These are phyloP conservation scores for Trichoderma simmonsii DNA, from an alignment of 2,329 filamentous ascomycete species.

Conservation along the genomic window DNA sequence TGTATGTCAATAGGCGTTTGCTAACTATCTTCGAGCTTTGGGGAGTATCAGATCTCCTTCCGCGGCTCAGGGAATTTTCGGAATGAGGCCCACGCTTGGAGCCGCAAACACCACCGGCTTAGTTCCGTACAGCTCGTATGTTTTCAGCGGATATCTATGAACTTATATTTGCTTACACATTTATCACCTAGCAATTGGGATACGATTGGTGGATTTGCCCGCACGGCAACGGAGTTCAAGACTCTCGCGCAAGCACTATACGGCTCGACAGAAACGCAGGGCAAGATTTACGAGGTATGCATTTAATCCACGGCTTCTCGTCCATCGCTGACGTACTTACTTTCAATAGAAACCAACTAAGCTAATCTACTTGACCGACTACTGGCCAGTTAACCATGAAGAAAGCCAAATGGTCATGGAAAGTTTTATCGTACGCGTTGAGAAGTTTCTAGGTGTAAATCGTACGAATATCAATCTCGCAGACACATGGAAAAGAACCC, in stretches of 20 bases:
- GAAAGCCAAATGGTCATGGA: too few relatives aligned
- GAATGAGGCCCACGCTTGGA: background rate
- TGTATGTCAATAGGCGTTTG: accelerated
- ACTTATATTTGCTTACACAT: background rate
- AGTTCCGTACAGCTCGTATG: background rate
- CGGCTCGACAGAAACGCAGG: accelerated
- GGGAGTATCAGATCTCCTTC: background rate
- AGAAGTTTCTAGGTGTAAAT: too few relatives aligned
- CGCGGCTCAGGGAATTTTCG: background rate
- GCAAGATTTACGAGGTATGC: background rate
- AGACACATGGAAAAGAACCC: too few relatives aligned
- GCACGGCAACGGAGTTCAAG: background rate
- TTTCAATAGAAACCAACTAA: background rate
- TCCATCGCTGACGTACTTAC: background rate
- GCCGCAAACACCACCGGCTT: background rate
- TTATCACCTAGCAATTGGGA: background rate
- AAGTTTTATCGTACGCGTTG: too few relatives aligned
- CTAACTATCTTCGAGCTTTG: background rate
- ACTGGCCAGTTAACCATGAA: background rate
- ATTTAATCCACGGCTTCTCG: background rate
- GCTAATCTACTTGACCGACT: background rate
- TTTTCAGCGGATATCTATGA: background rate
- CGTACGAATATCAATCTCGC: too few relatives aligned
- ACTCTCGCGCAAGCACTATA: background rate
- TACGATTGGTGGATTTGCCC: background rate